A percentile compares a stretch with the other conserved stretches of the same genome.
Conservation (phyloP, 805 yeast genomes). For the Ogataea populi-albae region DNA sequence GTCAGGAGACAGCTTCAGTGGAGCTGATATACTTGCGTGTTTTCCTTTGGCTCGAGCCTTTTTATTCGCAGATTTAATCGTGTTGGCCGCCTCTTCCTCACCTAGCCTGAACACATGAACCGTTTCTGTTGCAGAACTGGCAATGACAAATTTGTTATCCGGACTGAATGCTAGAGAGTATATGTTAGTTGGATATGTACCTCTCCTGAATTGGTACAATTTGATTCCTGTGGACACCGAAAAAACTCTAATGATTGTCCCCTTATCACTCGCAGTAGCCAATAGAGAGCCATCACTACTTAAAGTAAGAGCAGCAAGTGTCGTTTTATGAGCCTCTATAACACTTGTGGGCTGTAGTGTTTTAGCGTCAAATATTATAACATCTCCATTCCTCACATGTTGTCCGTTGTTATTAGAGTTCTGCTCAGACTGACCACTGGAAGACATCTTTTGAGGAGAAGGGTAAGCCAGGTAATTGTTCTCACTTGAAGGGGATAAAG, state of each 20-base stretch:
- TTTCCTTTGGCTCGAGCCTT: conserved; percentile 10
- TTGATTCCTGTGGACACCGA: conserved; percentile 69
- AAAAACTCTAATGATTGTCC: conserved; percentile 85
- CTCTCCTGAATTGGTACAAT: conserved; percentile 77
- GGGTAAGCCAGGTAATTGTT: conserved; percentile 67
- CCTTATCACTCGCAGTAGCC: conserved; percentile 91
- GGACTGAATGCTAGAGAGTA: conserved; percentile 77
- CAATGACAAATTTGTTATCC: conserved; percentile 72
- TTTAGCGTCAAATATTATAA: conserved; percentile 76
- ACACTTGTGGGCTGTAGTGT: conserved; percentile 79
- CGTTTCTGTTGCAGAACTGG: conserved; percentile 87
- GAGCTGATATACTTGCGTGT: conserved; percentile 17
- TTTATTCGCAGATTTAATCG: conserved; percentile 22
- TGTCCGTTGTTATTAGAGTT: conserved; percentile 14
- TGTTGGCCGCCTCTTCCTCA: conserved; percentile 39
- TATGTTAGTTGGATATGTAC: conserved; percentile 85
- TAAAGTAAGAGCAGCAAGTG: conserved; percentile 66
- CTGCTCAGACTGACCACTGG: conserved; percentile 13
- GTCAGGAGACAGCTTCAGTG: conserved; percentile 20
- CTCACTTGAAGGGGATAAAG: conserved; percentile 53
- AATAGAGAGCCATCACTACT: conserved; percentile 75
- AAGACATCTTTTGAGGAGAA: conserved; percentile 60
- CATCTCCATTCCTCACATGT: conserved; percentile 57
- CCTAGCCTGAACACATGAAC: conserved; percentile 86
- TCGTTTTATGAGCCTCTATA: conserved; percentile 85